Evolutionary conservation across 148 eudicot genomes (phyloP), one percentile per base, ranked within the genome.

Genomic region (Hydrangea macrophylla): DNA sequence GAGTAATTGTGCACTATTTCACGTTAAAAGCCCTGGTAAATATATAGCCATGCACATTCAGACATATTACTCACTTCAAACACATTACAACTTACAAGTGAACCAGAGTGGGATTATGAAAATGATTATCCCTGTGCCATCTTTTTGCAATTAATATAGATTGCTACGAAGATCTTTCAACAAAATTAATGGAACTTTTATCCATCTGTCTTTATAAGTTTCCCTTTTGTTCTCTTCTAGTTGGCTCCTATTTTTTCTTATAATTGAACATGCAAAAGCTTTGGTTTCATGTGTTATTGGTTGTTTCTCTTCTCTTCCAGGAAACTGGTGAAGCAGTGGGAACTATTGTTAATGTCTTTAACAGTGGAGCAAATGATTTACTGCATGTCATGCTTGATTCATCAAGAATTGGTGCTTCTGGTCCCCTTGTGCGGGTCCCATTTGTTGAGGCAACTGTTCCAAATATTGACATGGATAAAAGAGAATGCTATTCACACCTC

Each of bases 371-470:
- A 63, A 86, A 83, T 71, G 98, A 92, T 82, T 86, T 92, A 70
- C 77, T 92, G 61, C 88, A 79, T 58, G 98, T 92, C 50, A 80
- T 67, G 84, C 92, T 90, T 70, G 70, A 81, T 73, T 74, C 82
- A 62, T 72, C 64, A 6, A 87, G 69, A 55, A 70, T 25, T 57
- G 71, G 55, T 76, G 77, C 65, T 58, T 76, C 90, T 30, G 87
- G 81, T 64, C 88, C 80, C 33, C 81, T 90, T 45, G 92, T 84
- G 75, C 90, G 92, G 91, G 82, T 92, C 65, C 98, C 98, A 44
- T 92, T 92, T 83, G 98, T 86, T 67, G 90, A 87, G 84, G 92
- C 94, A 69, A 90, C 90, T 77, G 94, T 92, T 68, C 94, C 98
- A 17, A 73, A 75, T 68, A 86, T 92, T 72, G 96, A 92, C 72